Percentiles rank a stretch among this genome's conserved stretches.
Evolutionary conservation across 1,284 basidiomycete genomes (phyloP).

Genomic region (Cutaneotrichosporon mucoides): DNA sequence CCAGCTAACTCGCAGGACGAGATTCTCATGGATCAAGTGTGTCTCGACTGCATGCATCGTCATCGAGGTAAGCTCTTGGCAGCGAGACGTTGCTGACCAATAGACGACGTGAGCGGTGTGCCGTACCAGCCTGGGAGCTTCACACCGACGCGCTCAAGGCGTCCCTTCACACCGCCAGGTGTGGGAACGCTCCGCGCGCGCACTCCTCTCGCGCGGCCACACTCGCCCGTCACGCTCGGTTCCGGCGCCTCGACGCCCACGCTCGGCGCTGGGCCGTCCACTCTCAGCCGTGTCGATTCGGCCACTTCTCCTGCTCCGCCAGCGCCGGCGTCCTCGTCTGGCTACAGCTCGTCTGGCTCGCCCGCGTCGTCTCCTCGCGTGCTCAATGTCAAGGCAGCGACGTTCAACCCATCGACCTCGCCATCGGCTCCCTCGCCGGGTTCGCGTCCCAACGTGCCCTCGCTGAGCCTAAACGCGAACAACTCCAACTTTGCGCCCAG

Average conservation of each 20-base stretch:
- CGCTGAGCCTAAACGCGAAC: neutral
- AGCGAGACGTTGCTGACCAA: neutral
- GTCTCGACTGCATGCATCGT: conserved; percentile 49
- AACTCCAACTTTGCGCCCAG: conserved; percentile 52
- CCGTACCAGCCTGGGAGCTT: conserved; percentile 42
- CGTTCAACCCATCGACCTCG: conserved; percentile 58
- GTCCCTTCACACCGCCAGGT: conserved; percentile 47
- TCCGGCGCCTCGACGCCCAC: conserved; percentile 37
- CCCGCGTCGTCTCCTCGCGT: conserved; percentile 55
- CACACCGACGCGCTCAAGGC: conserved; percentile 36
- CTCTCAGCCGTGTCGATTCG: conserved; percentile 16
- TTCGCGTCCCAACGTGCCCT: conserved; percentile 42
- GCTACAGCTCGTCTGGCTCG: conserved; percentile 54
- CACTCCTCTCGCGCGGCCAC: conserved; percentile 42
- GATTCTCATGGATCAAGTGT: conserved; percentile 48
- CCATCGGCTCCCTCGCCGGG: neutral
- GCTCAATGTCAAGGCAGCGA: conserved; percentile 63
- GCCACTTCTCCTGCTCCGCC: conserved; percentile 28
- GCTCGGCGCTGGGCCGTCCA: conserved; percentile 55
- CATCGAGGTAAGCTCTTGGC: conserved; percentile 54
- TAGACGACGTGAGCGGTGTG: conserved; percentile 45
- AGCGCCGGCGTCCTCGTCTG: conserved; percentile 59
- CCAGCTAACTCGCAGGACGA: conserved; percentile 35
- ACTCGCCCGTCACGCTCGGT: conserved; percentile 29
- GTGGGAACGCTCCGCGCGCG: conserved; percentile 44